phyloP scores from a whole-genome alignment of 2,329 filamentous ascomycete genomes.

The Ophiostoma quercus region DNA sequence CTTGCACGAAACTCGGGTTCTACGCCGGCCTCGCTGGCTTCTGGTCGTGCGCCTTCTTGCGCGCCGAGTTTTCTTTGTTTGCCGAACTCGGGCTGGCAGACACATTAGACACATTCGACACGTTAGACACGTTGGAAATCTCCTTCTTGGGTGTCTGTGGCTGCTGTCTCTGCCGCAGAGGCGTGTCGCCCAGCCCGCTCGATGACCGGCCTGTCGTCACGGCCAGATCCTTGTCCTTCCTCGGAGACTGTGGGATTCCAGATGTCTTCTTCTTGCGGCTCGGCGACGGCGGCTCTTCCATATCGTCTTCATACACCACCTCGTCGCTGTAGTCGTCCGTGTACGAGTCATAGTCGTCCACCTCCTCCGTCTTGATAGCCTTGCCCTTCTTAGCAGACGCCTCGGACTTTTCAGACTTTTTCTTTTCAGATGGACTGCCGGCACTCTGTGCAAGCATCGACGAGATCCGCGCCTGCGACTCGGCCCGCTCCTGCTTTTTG shows the following conservation, averaged over 20 bases:
- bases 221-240: conserved; percentile 5
- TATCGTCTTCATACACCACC: not conserved
- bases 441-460: not conserved
- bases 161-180: conserved; percentile 16
- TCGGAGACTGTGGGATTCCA: not conserved
- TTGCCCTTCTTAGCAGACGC: not conserved
- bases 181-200: not conserved
- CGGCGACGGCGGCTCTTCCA: not conserved
- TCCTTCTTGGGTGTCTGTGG: conserved; percentile 14
- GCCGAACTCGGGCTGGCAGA: not conserved
- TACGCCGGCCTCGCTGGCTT: not conserved
- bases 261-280: conserved; percentile 3
- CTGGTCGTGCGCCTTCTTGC: not conserved
- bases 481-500: not conserved
- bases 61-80: not conserved
- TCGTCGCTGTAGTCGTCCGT: not conserved
- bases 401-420: not conserved
- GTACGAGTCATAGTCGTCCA: not conserved
- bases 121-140: not conserved
- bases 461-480: conserved; percentile 4
- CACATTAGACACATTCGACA: not conserved
- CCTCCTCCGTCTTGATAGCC: not conserved
- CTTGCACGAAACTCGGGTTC: not conserved
- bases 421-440: not conserved
- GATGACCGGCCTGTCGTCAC: conserved; percentile 12